These are phyloP conservation scores for Capronia epimyces DNA, from an alignment of 2,329 filamentous ascomycete genomes.

Conservation along the genomic window DNA sequence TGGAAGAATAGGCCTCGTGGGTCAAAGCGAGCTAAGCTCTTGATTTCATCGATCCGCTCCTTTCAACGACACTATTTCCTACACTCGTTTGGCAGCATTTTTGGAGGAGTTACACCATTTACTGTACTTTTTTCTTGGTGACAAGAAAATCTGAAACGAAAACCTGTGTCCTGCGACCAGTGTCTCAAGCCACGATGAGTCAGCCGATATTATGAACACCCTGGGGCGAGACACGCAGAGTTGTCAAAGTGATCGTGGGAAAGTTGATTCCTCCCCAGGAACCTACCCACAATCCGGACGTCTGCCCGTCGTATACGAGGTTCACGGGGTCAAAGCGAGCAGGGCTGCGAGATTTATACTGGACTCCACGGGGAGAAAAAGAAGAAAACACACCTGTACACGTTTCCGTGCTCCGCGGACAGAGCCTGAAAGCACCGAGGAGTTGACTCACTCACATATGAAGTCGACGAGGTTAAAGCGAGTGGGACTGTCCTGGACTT, in stretches of 20 bases:
- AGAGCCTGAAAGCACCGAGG: constrained; percentile 30
- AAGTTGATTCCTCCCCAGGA: too few relatives aligned
- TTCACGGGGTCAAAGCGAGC: neutral
- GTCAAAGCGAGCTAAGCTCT: neutral
- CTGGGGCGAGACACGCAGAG: too few relatives aligned
- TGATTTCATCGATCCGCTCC: neutral
- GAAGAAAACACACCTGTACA: constrained; percentile 12
- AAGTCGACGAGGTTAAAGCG: constrained; percentile 31
- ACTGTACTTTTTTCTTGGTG: constrained; percentile 15
- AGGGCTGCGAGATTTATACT: neutral
- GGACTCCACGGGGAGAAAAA: neutral
- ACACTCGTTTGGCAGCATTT: constrained; percentile 17
- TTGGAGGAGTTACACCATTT: constrained; percentile 7
- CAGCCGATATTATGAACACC: neutral
- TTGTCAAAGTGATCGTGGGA: too few relatives aligned
- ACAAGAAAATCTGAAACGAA: constrained; percentile 2
- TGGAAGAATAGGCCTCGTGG: constrained; percentile 69
- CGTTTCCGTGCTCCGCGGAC: constrained; percentile 26
- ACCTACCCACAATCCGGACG: neutral
- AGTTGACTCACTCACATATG: constrained; percentile 20
- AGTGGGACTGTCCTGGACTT: constrained; percentile 25
- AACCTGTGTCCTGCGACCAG: constrained; percentile 18
- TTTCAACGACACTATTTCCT: constrained; percentile 10
- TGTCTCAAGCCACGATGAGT: constrained; percentile 24
- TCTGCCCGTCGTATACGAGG: neutral